Evolutionary conservation across 768 basidiomycete species (phyloP).

Genomic region (Tephrocybe sp.): DNA sequence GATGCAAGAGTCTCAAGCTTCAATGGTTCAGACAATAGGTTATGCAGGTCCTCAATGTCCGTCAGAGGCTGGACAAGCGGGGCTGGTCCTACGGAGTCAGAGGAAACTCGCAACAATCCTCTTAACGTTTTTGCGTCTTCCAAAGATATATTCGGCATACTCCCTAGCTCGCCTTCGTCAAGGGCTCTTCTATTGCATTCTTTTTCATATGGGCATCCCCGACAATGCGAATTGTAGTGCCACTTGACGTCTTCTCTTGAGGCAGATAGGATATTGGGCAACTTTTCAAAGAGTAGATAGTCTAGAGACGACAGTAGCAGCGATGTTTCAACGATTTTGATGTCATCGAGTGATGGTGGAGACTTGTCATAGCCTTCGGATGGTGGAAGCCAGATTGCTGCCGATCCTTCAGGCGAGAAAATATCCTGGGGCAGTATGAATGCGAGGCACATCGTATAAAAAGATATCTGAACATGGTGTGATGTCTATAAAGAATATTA

Average conservation of each 20-base stretch:
- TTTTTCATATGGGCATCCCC: constrained; percentile 38
- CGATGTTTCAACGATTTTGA: constrained; percentile 38
- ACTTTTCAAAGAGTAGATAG: constrained; percentile 40
- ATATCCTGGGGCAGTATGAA: constrained; percentile 33
- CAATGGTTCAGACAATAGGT: constrained; percentile 26
- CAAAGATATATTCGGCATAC: constrained; percentile 49
- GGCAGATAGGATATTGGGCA: constrained; percentile 38
- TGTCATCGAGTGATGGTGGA: constrained; percentile 27
- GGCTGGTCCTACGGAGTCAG: background rate
- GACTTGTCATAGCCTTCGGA: constrained; percentile 35
- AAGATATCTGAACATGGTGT: constrained; percentile 53
- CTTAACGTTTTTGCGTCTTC: constrained; percentile 41
- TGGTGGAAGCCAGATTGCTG: constrained; percentile 50
- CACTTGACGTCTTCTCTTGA: constrained; percentile 37
- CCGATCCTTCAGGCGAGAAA: constrained; percentile 33
- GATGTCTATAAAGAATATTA: constrained; percentile 33
- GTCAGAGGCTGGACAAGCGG: constrained; percentile 20
- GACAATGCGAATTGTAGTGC: constrained; percentile 52
- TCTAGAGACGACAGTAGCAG: constrained; percentile 42
- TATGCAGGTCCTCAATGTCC: constrained; percentile 52
- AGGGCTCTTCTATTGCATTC: constrained; percentile 36
- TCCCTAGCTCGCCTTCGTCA: constrained; percentile 38
- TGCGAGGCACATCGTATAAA: constrained; percentile 45
- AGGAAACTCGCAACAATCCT: constrained; percentile 33
- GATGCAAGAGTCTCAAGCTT: constrained; percentile 29